phyloP scores from a whole-genome alignment of 257 asterid species.

The Nicotiana obtusifolia region DNA sequence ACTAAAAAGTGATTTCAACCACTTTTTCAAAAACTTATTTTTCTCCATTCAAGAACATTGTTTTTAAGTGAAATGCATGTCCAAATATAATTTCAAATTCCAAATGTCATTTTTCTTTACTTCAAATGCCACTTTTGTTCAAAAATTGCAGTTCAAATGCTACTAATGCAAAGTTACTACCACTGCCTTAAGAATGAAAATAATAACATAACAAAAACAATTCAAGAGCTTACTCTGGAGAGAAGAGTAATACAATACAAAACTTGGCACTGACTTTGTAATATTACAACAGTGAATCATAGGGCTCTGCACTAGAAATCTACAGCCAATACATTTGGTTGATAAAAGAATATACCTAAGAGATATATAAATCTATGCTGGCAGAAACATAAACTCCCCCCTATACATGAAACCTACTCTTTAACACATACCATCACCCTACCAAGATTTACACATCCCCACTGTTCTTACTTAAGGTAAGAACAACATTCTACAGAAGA shows the following conservation, averaged over 20 bases:
- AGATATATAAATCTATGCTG: constrained; percentile 1
- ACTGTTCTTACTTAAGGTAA: too few relatives aligned
- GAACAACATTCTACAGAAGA: too few relatives aligned
- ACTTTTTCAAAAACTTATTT: too few relatives aligned
- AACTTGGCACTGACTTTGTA: neutral
- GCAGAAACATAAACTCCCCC: constrained; percentile 3
- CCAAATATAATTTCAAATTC: too few relatives aligned
- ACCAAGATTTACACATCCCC: too few relatives aligned
- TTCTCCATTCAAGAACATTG: too few relatives aligned
- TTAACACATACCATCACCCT: too few relatives aligned
- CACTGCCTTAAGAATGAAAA: neutral
- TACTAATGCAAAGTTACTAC: neutral
- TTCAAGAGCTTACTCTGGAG: neutral
- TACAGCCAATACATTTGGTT: constrained; percentile 1
- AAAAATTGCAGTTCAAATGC: too few relatives aligned
- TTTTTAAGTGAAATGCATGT: too few relatives aligned
- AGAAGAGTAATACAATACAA: neutral
- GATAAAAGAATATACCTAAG: neutral
- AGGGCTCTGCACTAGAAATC: neutral
- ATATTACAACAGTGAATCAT: neutral
- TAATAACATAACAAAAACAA: neutral
- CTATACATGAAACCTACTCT: neutral
- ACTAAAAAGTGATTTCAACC: too few relatives aligned
- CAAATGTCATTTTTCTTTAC: too few relatives aligned
- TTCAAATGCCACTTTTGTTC: too few relatives aligned